phyloP scores from a whole-genome alignment of 2,329 filamentous ascomycete genomes.

The Calonectria pteridis region DNA sequence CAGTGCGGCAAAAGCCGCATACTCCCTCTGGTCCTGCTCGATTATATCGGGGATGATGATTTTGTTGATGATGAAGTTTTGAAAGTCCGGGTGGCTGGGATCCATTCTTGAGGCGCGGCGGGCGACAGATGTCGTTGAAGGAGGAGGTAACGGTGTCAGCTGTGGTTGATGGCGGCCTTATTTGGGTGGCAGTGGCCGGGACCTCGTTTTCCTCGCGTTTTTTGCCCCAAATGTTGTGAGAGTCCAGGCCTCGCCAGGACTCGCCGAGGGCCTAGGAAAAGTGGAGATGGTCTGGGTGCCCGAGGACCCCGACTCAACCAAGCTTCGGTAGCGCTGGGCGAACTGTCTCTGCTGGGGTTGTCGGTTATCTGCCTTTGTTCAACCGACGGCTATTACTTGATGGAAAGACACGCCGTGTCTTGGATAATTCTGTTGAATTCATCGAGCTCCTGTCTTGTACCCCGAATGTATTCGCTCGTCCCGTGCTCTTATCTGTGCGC shows the following conservation, averaged over 20 bases:
- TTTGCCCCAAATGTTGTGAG: slow-evolving; percentile 13
- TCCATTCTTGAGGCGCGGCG: neutral
- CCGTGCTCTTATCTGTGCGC: neutral
- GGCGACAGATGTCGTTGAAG: neutral
- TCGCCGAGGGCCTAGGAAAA: slow-evolving; percentile 14
- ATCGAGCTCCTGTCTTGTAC: neutral
- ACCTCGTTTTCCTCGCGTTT: slow-evolving; percentile 1
- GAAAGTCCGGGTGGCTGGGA: neutral
- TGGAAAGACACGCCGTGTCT: neutral
- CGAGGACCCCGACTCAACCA: slow-evolving; percentile 12
- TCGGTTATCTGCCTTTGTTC: neutral
- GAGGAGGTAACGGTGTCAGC: slow-evolving; percentile 10
- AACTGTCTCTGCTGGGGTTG: slow-evolving; percentile 8
- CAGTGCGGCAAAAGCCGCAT: slow-evolving; percentile 28
- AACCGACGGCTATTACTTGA: slow-evolving; percentile 2
- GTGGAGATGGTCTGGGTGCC: slow-evolving; percentile 3
- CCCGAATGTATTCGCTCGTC: neutral
- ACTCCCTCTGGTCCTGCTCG: slow-evolving; percentile 12
- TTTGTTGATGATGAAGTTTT: slow-evolving; percentile 29
- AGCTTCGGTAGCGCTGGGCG: slow-evolving; percentile 5
- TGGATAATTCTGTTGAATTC: neutral
- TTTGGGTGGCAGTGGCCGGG: neutral
- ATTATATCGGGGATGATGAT: slow-evolving; percentile 22
- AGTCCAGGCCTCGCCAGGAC: slow-evolving; percentile 18
- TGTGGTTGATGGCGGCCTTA: slow-evolving; percentile 13